A percentile compares a stretch with the other conserved stretches of the same genome.
Evolutionary conservation across 768 basidiomycete genomes (phyloP).

Genomic region (Sarcomyxa edulis): DNA sequence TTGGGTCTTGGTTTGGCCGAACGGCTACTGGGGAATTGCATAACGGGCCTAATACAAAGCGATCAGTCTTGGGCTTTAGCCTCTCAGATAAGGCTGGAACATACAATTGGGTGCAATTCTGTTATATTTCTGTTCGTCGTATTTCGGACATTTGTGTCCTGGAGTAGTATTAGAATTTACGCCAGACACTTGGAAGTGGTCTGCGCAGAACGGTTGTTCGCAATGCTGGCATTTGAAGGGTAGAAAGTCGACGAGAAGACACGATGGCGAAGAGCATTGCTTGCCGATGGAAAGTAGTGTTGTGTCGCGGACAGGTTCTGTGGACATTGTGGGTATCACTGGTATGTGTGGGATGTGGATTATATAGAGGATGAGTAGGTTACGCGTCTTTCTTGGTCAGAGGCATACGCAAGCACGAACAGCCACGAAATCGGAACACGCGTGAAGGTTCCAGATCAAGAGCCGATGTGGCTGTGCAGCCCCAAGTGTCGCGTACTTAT

Average conservation of each 20-base stretch:
- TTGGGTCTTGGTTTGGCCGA: conserved; percentile 75
- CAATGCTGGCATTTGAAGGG: conserved; percentile 88
- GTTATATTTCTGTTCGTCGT: conserved; percentile 66
- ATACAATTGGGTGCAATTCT: conserved; percentile 73
- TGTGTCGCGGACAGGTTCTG: conserved; percentile 38
- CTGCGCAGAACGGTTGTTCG: conserved; percentile 61
- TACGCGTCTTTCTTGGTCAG: too few relatives aligned
- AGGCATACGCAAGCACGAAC: too few relatives aligned
- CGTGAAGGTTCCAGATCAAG: too few relatives aligned
- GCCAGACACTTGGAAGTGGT: conserved; percentile 77
- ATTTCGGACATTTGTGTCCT: conserved; percentile 62
- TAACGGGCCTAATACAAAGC: conserved; percentile 64
- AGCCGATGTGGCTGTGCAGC: too few relatives aligned
- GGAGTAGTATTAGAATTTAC: too few relatives aligned
- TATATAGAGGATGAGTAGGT: too few relatives aligned
- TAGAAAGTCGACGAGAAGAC: conserved; percentile 75
- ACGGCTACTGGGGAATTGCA: conserved; percentile 74
- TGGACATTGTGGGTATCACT: too few relatives aligned
- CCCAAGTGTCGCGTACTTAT: too few relatives aligned
- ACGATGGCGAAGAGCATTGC: conserved; percentile 64
- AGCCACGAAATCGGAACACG: too few relatives aligned
- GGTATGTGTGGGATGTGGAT: too few relatives aligned
- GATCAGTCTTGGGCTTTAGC: conserved; percentile 1
- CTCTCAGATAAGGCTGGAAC: conserved; percentile 15
- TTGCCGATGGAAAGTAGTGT: conserved; percentile 63